Conservation (phyloP, 2,329 filamentous ascomycete species). For the Xylaria polymorpha region DNA sequence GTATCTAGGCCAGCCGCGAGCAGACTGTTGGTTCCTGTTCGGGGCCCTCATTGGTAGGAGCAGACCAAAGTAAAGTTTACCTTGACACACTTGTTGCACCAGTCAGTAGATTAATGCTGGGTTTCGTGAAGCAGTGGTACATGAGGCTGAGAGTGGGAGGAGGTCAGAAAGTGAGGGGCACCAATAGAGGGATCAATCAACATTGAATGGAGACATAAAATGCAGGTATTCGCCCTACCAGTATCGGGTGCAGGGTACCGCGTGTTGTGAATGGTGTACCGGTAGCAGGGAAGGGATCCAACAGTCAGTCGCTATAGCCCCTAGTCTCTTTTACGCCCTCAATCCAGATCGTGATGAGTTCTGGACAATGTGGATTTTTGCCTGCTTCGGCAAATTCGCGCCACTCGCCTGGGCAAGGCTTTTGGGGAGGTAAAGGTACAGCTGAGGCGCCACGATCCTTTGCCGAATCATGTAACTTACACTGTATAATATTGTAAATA, state of each 20-base stretch:
- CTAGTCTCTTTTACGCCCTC: slow-evolving; percentile 1
- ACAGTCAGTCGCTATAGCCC: background rate
- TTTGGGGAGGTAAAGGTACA: slow-evolving; percentile 24
- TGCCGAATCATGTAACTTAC: slow-evolving; percentile 5
- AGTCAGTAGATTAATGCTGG: slow-evolving; percentile 25
- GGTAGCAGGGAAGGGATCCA: slow-evolving; percentile 18
- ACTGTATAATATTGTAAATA: background rate
- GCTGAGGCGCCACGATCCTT: slow-evolving; percentile 28
- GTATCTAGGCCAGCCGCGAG: background rate
- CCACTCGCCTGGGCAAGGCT: slow-evolving; percentile 30
- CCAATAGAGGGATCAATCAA: background rate
- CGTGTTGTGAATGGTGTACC: slow-evolving; percentile 1
- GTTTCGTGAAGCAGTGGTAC: slow-evolving; percentile 31
- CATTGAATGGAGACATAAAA: background rate
- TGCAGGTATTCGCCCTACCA: background rate
- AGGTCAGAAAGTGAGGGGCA: slow-evolving; percentile 5
- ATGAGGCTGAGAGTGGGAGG: slow-evolving; percentile 29
- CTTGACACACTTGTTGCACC: slow-evolving; percentile 31
- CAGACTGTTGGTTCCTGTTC: background rate
- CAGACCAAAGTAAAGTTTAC: slow-evolving; percentile 24
- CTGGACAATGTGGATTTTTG: slow-evolving; percentile 3
- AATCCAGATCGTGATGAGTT: background rate
- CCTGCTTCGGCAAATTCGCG: slow-evolving; percentile 29
- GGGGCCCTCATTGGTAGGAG: slow-evolving; percentile 20
- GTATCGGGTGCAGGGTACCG: background rate